Evolutionary conservation across 1,284 basidiomycete genomes (phyloP), one percentile per base, ranked within the genome.

Genomic region (Thecaphora thlaspeos): DNA sequence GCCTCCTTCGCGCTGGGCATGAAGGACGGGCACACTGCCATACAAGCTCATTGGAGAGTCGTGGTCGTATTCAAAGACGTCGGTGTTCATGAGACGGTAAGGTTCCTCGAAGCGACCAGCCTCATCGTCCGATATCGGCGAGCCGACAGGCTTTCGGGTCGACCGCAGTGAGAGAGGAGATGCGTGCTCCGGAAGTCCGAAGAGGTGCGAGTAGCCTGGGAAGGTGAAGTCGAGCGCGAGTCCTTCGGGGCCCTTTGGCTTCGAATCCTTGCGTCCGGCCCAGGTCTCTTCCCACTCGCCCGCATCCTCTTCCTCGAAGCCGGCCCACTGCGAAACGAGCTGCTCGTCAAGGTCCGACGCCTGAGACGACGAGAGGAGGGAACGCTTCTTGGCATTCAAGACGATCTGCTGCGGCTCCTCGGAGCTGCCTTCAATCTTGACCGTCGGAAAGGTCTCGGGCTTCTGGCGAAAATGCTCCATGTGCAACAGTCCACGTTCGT

Each of bases 211-310:
- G 57, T 92, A 90, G 60, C 86, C 87, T 1, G 93, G 93, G 84
- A 98, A 98, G 52, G 85, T 85, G 68, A 98, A 88, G 75, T 98
- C 95, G 57, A 99, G 76, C 0, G 88, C 91, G 49, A 96, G 83
- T 0, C 89, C 92, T 79, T 98, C 92, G 21, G 94, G 95, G 89
- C 93, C 95, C 82, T 96, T 96, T 0, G 94, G 94, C 79, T 98
- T 98, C 2, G 86, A 83, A 78, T 98, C 95, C 0, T 85, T 89
- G 85, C 90, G 92, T 4, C 87, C 84, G 30, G 81, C 84, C 80
- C 90, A 98, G 0, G 81, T 84, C 80, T 98, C 94, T 67, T 94
- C 89, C 88, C 92, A 98, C 46, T 74, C 75, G 43, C 76, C 88
- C 62, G 92, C 87, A 26, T 82, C 81, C 21, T 89, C 87, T 7